Base-by-base conservation (phyloP, 495 filamentous ascomycete genomes). In the Penicillium tannophilum region DNA sequence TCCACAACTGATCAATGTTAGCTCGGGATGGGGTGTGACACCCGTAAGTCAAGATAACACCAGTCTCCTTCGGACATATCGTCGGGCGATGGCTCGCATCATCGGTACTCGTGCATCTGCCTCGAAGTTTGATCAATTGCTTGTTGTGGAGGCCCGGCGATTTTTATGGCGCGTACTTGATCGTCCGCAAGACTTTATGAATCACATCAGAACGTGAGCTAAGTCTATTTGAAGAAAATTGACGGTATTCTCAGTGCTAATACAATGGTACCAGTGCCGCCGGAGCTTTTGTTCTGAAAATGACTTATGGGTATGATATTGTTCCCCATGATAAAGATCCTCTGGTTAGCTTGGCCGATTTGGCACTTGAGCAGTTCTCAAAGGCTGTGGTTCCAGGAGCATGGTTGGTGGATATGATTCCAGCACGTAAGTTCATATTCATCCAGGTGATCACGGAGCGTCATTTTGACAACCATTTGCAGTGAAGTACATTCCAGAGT, bases 251-350 rank as follows among this genome's bases (percentile, higher is more conserved):
- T 28, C 33, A 36, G 39, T 68, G 14, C 24, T 41, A 17, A 41
- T 6, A 17, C 14, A 41, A 41, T 3, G 1, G 16, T 17, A n/a
- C 12, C 16, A 41, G 39, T 4, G 39, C 39, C 6, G 70, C 76
- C 6, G 80, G 76, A 9, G 67, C 74, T 8, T 59, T 80, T 11
- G 78, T 84, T 9, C 58, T 84, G 1, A 80, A 80, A 30, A 74
- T 80, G 4, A 60, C 64, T 3, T 85, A 84, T 54, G 80, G 79
- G 16, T 84, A 85, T 58, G 75, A 67, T 0, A 70, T 73, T 11
- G 77, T 79, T 51, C 63, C 68, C 6, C 65, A 76, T 35, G 55
- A 42, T 2, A 42, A 49, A 0, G 82, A 85, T 59, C 72, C 75
- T 16, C 61, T 85, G 10, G 68, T 83, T 7, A 52, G 69, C 20